Percentiles rank a stretch among this genome's conserved stretches.
phyloP scores from a whole-genome alignment of 352 stramenopile species.

The Phytophthora hybrid region DNA sequence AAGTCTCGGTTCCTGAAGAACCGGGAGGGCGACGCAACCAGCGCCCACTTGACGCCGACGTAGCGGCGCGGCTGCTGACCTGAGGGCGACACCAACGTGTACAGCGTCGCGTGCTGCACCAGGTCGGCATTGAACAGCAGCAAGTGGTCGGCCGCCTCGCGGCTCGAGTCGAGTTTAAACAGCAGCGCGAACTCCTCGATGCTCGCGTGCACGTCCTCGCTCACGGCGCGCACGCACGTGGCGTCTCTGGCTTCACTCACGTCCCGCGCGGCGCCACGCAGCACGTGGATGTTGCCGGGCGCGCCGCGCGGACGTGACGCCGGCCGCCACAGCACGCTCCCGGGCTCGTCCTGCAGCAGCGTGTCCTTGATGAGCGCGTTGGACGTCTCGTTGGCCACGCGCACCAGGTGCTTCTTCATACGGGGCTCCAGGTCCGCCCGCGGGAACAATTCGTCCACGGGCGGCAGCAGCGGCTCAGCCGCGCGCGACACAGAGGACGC shows the following conservation, averaged over 20 bases:
- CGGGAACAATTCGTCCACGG: constrained; percentile 59
- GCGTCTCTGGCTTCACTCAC: constrained; percentile 48
- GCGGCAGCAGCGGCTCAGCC: constrained; percentile 19
- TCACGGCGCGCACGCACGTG: constrained; percentile 71
- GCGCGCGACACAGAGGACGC: constrained; percentile 20
- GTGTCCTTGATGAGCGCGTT: constrained; percentile 84
- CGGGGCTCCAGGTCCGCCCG: constrained; percentile 69
- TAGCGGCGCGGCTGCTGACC: constrained; percentile 77
- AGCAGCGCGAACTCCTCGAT: constrained; percentile 87
- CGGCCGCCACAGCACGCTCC: constrained; percentile 66
- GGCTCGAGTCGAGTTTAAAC: constrained; percentile 83
- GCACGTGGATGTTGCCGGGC: constrained; percentile 61
- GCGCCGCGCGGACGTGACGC: constrained; percentile 33
- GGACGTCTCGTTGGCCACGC: constrained; percentile 82
- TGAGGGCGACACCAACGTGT: constrained; percentile 76
- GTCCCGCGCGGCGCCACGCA: constrained; percentile 56
- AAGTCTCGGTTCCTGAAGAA: constrained; percentile 85
- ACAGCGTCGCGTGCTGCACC: constrained; percentile 75
- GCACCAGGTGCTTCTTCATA: constrained; percentile 83
- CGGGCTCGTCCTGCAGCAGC: constrained; percentile 55
- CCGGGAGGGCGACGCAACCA: constrained; percentile 73
- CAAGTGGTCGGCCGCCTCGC: constrained; percentile 65
- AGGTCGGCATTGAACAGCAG: constrained; percentile 85
- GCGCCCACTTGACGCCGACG: constrained; percentile 86
- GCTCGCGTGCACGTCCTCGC: constrained; percentile 73